These are phyloP conservation scores for Senna tora DNA, from an alignment of 306 rosid species.

Conservation along the genomic window DNA sequence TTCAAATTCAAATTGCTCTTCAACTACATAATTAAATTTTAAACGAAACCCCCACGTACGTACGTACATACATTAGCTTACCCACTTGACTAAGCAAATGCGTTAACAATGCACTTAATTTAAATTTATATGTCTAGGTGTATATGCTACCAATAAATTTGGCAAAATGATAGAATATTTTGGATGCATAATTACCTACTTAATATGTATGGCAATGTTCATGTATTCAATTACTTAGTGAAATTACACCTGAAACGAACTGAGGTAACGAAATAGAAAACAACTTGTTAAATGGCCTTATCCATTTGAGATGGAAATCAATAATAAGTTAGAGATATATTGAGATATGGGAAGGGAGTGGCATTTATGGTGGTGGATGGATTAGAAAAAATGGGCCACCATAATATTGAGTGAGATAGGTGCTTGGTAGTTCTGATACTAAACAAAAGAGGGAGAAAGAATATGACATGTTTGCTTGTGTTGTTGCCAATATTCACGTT, in stretches of 20 bases:
- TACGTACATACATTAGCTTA: background rate
- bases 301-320: background rate
- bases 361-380: background rate
- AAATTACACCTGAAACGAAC: background rate
- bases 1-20: background rate
- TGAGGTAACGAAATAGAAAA: background rate
- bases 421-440: background rate
- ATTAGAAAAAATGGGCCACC: slow-evolving; percentile 9
- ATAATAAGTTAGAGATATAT: background rate
- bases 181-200: no score
- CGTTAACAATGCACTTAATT: slow-evolving; percentile 11
- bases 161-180: no score
- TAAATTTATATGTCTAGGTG: no score
- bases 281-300: background rate
- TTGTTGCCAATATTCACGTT: background rate
- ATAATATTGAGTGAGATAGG: background rate
- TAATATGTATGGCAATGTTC: background rate
- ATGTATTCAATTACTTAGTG: background rate
- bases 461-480: background rate
- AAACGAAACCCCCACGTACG: background rate
- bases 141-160: background rate
- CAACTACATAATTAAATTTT: background rate
- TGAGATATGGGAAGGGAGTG: background rate
- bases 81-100: background rate
- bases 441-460: background rate